Conservation (phyloP, 23 red algal genomes). For the Gracilariopsis chorda region DNA sequence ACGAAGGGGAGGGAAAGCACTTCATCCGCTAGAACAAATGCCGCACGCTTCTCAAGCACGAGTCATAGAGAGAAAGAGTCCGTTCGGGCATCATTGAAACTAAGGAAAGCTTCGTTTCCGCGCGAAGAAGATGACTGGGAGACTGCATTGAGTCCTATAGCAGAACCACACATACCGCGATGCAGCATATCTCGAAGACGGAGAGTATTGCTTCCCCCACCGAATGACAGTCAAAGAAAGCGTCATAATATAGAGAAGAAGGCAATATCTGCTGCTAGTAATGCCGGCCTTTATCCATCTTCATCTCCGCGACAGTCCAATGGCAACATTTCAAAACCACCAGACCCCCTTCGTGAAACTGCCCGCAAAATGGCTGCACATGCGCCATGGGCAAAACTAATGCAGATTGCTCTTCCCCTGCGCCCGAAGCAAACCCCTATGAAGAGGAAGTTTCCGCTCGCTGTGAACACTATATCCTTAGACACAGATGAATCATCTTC, state of each 20-base stretch:
- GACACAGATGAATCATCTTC: background rate
- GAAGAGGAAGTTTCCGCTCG: background rate
- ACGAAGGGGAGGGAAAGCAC: background rate
- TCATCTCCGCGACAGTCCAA: background rate
- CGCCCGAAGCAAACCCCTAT: background rate
- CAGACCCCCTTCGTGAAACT: background rate
- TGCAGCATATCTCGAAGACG: background rate
- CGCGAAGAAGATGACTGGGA: background rate
- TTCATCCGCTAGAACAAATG: background rate
- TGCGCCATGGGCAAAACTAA: background rate
- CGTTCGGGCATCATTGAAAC: background rate
- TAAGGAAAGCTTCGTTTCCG: background rate
- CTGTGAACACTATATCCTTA: background rate
- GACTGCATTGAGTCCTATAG: background rate
- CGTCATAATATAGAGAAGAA: background rate
- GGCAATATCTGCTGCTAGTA: background rate
- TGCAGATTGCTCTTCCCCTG: background rate
- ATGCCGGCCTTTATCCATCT: background rate
- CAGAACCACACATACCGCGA: background rate
- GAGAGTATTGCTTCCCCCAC: background rate
- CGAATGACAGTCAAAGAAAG: background rate
- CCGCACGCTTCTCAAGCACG: background rate
- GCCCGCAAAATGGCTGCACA: background rate
- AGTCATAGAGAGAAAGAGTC: background rate
- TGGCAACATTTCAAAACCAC: background rate